Base-by-base conservation (phyloP, 192 early-diverging fungal genomes). In the Backusella parvicylindrica region DNA sequence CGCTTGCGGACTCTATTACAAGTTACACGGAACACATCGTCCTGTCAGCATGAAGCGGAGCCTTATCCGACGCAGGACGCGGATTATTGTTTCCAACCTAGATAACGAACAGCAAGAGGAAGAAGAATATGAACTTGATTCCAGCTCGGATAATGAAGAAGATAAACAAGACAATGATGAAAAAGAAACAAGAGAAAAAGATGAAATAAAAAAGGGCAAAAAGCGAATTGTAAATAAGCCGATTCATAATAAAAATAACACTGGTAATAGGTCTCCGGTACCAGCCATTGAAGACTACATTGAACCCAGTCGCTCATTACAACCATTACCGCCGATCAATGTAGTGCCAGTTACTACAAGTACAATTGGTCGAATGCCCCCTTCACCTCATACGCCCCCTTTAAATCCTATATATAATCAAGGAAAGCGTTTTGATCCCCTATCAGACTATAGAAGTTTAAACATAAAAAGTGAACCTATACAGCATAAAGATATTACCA, bases 1-100 rank as follows among this genome's bases (percentile, higher is more conserved):
- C 73, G 93, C 93, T 6, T 95, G 93, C 75, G 97, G 97, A 2
- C 83, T 98, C 60, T 96, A 98, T 81, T 96, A 85, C 76, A 94
- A 93, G 74, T 87, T 96, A 60, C 94, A 98, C 84, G 88, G 88
- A 78, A 85, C 88, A 23, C 84, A 92, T 60, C 88, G 96, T 31
- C 96, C 96, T 23, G 85, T 93, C 6, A 90, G 88, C 16, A 92
- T 95, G 92, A 93, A 92, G 82, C 79, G 90, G 35, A 79, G 86
- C 6, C 86, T 92, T 12, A 95, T 95, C 73, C 93, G 91, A 79
- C 88, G 94, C n/a, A 82, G 93, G 47, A 91, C 90, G 33, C 84
- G 93, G 28, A 84, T 89, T 33, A 79, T 84, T 23, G 49, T 77
- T 18, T 49, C 71, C 1, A 53, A 56, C 23, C 28, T 67, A 37